Percentiles rank a stretch among this genome's conserved stretches.
Conservation (phyloP, 2,329 filamentous ascomycete species). For the Pestalotiopsis sp. region DNA sequence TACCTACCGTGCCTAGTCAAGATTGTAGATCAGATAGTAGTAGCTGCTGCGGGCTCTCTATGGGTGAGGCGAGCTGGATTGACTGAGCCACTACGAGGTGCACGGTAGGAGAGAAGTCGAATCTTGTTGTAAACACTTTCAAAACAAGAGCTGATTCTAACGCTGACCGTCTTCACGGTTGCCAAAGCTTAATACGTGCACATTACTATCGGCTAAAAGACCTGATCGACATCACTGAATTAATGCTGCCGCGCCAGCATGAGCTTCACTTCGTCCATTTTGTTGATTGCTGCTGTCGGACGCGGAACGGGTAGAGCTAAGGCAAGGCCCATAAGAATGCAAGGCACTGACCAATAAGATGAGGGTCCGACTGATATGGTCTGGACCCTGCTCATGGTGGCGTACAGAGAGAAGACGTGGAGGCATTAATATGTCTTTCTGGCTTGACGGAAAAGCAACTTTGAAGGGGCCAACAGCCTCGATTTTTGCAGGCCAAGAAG, state of each 20-base stretch:
- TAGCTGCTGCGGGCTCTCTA: neutral
- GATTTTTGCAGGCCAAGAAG: neutral
- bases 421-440: neutral
- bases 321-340: neutral
- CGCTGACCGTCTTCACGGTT: neutral
- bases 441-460: neutral
- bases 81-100: neutral
- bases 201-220: neutral
- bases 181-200: neutral
- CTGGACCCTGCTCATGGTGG: neutral
- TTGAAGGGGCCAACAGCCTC: neutral
- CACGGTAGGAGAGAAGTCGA: neutral
- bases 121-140: neutral
- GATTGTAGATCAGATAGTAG: neutral
- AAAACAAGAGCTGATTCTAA: neutral
- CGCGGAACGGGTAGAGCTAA: neutral
- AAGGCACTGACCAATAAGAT: slow-evolving; percentile 5
- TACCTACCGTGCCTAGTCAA: neutral
- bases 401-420: neutral
- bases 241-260: neutral
- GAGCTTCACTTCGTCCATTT: neutral
- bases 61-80: neutral
- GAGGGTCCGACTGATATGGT: neutral
- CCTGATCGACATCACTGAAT: slow-evolving; percentile 6
- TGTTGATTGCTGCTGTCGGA: neutral